Conservation (phyloP, 2,329 filamentous ascomycete genomes). For the Epichloe uncinata region DNA sequence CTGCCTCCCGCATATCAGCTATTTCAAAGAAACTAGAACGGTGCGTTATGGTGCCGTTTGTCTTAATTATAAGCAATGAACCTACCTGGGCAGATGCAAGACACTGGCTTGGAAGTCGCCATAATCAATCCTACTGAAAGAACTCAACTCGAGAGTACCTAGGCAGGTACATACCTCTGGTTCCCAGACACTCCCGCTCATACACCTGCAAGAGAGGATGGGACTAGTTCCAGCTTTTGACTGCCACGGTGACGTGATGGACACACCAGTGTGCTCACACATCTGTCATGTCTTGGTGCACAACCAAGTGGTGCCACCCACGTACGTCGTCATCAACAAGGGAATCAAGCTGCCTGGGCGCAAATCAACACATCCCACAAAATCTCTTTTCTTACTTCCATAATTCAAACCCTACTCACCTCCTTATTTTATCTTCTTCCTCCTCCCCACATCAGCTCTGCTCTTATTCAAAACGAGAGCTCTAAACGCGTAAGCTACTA, state of each 20-base stretch:
- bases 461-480: not conserved
- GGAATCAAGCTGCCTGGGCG: not conserved
- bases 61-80: not conserved
- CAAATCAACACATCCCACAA: not conserved
- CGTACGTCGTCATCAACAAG: constrained; percentile 1
- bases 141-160: not conserved
- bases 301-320: not conserved
- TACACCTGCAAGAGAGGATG: not conserved
- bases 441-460: not conserved
- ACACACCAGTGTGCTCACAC: constrained; percentile 1
- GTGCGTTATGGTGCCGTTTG: not conserved
- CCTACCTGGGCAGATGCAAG: not conserved
- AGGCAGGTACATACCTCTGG: not conserved
- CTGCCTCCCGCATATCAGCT: no score
- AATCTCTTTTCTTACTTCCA: no score
- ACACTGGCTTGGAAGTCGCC: not conserved
- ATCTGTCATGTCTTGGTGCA: not conserved
- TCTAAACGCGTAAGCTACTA: not conserved
- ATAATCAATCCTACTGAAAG: not conserved
- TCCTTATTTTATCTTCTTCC: not conserved
- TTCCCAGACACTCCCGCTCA: not conserved
- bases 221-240: not conserved
- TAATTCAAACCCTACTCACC: not conserved
- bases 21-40: no score
- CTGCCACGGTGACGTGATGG: constrained; percentile 8